Percentiles rank a stretch among this genome's conserved stretches.
Conservation (phyloP, 371 early-diverging fungal species). For the Mucor saturninus region DNA sequence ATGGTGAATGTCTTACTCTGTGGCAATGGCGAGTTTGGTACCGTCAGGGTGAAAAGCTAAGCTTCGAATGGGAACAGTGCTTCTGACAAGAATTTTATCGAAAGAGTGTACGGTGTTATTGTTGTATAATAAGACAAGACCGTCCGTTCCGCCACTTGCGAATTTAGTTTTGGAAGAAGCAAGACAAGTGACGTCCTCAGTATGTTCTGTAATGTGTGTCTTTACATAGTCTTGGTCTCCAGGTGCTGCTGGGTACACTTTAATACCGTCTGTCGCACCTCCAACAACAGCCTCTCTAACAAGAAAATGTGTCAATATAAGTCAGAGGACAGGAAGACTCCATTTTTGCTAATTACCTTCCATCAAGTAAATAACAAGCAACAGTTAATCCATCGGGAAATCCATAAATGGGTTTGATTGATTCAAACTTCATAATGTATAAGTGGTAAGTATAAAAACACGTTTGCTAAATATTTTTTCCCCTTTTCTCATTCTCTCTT, state of each 20-base stretch:
- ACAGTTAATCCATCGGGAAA: too few relatives aligned
- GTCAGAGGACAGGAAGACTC: too few relatives aligned
- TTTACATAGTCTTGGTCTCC: conserved; percentile 17
- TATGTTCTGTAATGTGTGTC: conserved; percentile 19
- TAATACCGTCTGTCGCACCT: too few relatives aligned
- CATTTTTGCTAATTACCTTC: conserved; percentile 1
- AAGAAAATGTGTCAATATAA: too few relatives aligned
- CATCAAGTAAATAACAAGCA: conserved; percentile 2
- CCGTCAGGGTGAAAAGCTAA: conserved; percentile 38
- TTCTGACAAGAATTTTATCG: conserved; percentile 41
- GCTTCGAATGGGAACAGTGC: conserved; percentile 40
- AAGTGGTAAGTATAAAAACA: too few relatives aligned
- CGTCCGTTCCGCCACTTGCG: conserved; percentile 45
- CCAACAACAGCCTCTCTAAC: too few relatives aligned
- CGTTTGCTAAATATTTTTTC: too few relatives aligned
- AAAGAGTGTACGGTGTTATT: conserved; percentile 21
- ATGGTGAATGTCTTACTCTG: conserved; percentile 37
- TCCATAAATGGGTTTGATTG: too few relatives aligned
- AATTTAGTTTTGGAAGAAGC: conserved; percentile 29
- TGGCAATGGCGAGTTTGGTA: conserved; percentile 43
- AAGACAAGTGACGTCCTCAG: conserved; percentile 25
- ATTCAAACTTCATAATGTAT: too few relatives aligned
- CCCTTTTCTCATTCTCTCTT: too few relatives aligned
- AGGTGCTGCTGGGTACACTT: background rate
- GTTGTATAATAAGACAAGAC: conserved; percentile 37